Evolutionary conservation across 2,329 filamentous ascomycete genomes (phyloP).

Genomic region (Aspergillus sp.): DNA sequence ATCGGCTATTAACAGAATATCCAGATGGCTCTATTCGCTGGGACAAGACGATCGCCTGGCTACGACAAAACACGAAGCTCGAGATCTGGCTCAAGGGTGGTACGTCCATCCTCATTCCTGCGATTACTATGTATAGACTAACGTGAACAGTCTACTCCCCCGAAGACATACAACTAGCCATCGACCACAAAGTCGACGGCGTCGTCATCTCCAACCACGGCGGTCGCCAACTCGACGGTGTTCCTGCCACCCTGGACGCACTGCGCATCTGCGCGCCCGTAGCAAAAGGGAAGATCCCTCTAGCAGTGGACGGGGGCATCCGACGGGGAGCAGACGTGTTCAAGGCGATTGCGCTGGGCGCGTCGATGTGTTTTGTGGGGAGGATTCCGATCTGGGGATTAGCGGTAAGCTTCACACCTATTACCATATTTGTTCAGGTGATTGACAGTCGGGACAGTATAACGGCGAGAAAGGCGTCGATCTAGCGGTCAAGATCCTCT

Average conservation of each 20-base stretch:
- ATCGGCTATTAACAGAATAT: neutral
- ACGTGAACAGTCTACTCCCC: slow-evolving; percentile 19
- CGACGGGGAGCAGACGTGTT: slow-evolving; percentile 31
- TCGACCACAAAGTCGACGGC: slow-evolving; percentile 32
- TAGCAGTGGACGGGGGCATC: slow-evolving; percentile 32
- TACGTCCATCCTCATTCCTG: slow-evolving; percentile 19
- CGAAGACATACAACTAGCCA: slow-evolving; percentile 32
- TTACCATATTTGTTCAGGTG: neutral
- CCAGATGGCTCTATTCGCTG: slow-evolving; percentile 44
- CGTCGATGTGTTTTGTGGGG: slow-evolving; percentile 27
- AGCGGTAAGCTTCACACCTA: slow-evolving; percentile 19
- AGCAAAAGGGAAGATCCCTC: slow-evolving; percentile 28
- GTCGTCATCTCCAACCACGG: slow-evolving; percentile 39
- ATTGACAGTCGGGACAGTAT: slow-evolving; percentile 11
- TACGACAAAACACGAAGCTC: slow-evolving; percentile 49
- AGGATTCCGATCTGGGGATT: slow-evolving; percentile 32
- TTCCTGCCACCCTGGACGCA: slow-evolving; percentile 35
- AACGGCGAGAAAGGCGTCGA: slow-evolving; percentile 29
- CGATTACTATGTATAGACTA: neutral
- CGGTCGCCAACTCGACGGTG: slow-evolving; percentile 34
- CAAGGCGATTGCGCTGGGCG: slow-evolving; percentile 32
- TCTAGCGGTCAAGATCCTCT: slow-evolving; percentile 26
- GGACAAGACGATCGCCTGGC: slow-evolving; percentile 50
- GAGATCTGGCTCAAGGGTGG: slow-evolving; percentile 31
- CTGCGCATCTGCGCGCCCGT: slow-evolving; percentile 23